phyloP scores from a whole-genome alignment of 2,329 filamentous ascomycete species.

The Ceratocystis harringtonii region DNA sequence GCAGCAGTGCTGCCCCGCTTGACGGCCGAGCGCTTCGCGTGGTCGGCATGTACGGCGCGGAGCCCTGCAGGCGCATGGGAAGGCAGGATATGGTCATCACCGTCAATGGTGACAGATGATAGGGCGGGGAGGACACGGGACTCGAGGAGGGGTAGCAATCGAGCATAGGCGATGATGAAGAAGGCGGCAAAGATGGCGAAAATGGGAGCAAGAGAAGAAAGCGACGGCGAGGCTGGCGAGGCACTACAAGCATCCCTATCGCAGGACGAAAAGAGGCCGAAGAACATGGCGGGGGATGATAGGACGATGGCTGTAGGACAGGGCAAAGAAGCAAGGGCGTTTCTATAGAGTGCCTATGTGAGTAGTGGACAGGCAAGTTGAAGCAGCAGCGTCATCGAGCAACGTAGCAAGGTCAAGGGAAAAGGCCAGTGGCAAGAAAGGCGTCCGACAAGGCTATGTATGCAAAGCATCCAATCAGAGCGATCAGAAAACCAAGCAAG shows the following conservation, averaged over 20 bases:
- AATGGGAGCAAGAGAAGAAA: constrained; percentile 54
- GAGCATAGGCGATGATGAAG: constrained; percentile 41
- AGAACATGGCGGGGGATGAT: constrained; percentile 22
- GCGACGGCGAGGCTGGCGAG: constrained; percentile 30
- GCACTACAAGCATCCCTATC: constrained; percentile 42
- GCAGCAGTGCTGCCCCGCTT: constrained; percentile 43
- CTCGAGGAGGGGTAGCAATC: constrained; percentile 58
- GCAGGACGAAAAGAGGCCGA: constrained; percentile 34
- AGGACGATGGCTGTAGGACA: background rate
- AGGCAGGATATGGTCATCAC: constrained; percentile 46
- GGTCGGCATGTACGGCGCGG: constrained; percentile 43
- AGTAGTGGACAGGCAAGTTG: background rate
- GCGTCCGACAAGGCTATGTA: background rate
- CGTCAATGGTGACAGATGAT: constrained; percentile 37
- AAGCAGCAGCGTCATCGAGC: background rate
- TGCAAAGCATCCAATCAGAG: background rate
- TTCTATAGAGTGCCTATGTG: background rate
- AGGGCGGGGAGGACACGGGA: constrained; percentile 28
- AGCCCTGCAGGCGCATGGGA: constrained; percentile 45
- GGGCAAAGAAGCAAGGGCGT: no score
- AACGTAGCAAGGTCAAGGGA: background rate
- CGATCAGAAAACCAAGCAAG: no score
- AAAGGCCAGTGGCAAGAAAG: background rate
- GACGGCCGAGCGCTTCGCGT: constrained; percentile 37
- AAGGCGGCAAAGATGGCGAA: constrained; percentile 48